Base-by-base conservation (phyloP, 306 rosid genomes). In the cucumber (Cucumis sativus) region DNA sequence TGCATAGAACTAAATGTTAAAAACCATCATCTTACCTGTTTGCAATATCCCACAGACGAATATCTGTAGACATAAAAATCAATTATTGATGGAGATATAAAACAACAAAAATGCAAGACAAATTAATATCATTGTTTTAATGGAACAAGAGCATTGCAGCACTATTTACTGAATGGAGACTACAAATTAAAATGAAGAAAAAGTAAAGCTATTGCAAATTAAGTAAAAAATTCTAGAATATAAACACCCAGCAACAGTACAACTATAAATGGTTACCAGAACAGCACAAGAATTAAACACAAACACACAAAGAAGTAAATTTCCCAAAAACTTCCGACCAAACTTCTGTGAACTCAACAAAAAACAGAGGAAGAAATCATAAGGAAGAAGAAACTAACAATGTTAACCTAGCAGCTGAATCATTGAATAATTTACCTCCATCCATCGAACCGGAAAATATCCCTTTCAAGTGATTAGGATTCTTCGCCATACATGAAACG, bases 401-500 rank as follows among this genome's bases (percentile, higher is more conserved):
- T 39, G 15, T 13, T 47, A 45, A 13, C 12, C 56, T 11, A 43
- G 37, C 39, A 70, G 75, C 75, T 45, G 40, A 47, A 47, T 21
- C 28, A 28, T 25, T 13, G 35, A 43, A 52, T 30, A 23, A 83
- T 80, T 76, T 88, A 95, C 99, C 97, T 87, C 99, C 99, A 88
- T 95, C 99, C 96, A 90, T 87, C 16, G 99, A 89, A 73, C 97
- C 97, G 2, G 99, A 91, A 80, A 95, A 95, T 59, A 95, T 77
- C 68, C 89, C 87, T 82, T 81, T 89, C 97, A 95, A 86, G 82
- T 90, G 96, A 88, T 83, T 89, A 6, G 90, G 92, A 76, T 95
- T 89, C 88, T 90, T 95, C 0, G 93, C 85, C 99, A 92, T 92
- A 82, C 91, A 90, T 0, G 97, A 92, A 80, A 95, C 45, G 3